Percentiles rank a stretch among this genome's conserved stretches.
Evolutionary conservation across 1,284 basidiomycete species (phyloP).

Genomic region (Pseudozyma hubeiensis): DNA sequence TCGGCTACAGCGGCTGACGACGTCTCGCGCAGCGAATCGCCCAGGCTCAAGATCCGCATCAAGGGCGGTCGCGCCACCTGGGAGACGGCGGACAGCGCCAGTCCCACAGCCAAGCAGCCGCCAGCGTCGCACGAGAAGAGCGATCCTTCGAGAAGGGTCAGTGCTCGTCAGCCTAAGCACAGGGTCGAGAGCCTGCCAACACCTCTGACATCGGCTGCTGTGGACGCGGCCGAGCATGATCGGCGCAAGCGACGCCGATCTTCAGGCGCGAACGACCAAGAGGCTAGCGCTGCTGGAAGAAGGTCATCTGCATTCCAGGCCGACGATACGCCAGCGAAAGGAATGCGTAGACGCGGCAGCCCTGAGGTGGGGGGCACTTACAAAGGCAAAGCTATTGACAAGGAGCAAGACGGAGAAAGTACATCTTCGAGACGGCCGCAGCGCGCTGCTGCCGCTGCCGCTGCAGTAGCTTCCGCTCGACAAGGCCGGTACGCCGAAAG

Average conservation of each 20-base stretch:
- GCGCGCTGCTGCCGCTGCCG: slow-evolving; percentile 29
- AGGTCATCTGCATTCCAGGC: background rate
- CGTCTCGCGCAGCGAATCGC: slow-evolving; percentile 25
- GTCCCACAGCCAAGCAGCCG: slow-evolving; percentile 12
- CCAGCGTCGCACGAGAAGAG: background rate
- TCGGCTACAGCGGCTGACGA: slow-evolving; percentile 3
- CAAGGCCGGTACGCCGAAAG: slow-evolving; percentile 27
- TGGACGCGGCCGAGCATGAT: slow-evolving; percentile 19
- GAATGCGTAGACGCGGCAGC: slow-evolving; percentile 15
- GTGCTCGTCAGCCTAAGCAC: slow-evolving; percentile 38
- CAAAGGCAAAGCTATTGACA: slow-evolving; percentile 12
- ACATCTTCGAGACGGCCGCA: slow-evolving; percentile 19
- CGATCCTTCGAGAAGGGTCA: slow-evolving; percentile 16
- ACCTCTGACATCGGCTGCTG: slow-evolving; percentile 29
- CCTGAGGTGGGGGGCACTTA: slow-evolving; percentile 22
- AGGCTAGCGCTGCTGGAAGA: slow-evolving; percentile 4
- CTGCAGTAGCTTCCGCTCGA: slow-evolving; percentile 21
- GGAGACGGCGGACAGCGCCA: slow-evolving; percentile 30
- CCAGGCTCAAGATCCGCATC: slow-evolving; percentile 45
- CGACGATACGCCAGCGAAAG: background rate
- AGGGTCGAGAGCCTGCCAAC: slow-evolving; percentile 30
- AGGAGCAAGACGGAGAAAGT: background rate
- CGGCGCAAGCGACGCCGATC: slow-evolving; percentile 23
- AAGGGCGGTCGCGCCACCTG: slow-evolving; percentile 28
- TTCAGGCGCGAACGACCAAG: slow-evolving; percentile 11